Conservation (phyloP, 108 stramenopile species). For the Fistulifera pelliculosa region DNA sequence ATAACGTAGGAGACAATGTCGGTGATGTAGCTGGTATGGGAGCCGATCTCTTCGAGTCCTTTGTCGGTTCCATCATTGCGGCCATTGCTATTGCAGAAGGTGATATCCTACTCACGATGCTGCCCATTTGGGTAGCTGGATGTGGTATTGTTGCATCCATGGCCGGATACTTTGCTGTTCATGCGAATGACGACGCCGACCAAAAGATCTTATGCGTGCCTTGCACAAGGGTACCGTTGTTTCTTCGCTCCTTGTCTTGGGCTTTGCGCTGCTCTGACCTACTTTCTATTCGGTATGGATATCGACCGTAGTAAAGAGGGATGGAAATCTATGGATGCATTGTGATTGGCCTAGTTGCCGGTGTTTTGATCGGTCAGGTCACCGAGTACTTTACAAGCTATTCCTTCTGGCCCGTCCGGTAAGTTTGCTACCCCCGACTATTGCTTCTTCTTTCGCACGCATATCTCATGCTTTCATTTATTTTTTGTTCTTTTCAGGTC, state of each 20-base stretch:
- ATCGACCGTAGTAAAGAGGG: conserved; percentile 30
- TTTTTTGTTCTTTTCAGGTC: conserved; percentile 12
- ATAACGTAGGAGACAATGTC: conserved; percentile 98
- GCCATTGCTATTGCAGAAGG: conserved; percentile 73
- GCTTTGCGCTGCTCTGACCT: conserved; percentile 37
- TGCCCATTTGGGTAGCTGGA: conserved; percentile 86
- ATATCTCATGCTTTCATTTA: no score
- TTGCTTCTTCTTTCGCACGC: no score
- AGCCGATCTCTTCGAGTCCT: conserved; percentile 93
- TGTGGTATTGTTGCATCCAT: conserved; percentile 83
- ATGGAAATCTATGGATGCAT: conserved; percentile 71
- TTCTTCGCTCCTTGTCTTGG: conserved; percentile 55
- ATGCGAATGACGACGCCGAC: conserved; percentile 48
- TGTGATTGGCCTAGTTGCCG: conserved; percentile 76
- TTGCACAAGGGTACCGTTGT: conserved; percentile 70
- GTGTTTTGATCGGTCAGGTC: conserved; percentile 84
- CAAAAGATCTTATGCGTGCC: conserved; percentile 64
- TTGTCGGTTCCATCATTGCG: conserved; percentile 87
- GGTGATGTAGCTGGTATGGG: conserved; percentile 95
- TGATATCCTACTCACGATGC: conserved; percentile 53
- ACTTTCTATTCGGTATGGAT: conserved; percentile 29
- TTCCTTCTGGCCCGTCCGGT: conserved; percentile 61
- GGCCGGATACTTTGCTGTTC: conserved; percentile 55
- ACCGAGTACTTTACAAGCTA: conserved; percentile 95
- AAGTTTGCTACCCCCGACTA: no score